Base-by-base conservation (phyloP, 768 basidiomycete genomes). In the Grammothele lineata region DNA sequence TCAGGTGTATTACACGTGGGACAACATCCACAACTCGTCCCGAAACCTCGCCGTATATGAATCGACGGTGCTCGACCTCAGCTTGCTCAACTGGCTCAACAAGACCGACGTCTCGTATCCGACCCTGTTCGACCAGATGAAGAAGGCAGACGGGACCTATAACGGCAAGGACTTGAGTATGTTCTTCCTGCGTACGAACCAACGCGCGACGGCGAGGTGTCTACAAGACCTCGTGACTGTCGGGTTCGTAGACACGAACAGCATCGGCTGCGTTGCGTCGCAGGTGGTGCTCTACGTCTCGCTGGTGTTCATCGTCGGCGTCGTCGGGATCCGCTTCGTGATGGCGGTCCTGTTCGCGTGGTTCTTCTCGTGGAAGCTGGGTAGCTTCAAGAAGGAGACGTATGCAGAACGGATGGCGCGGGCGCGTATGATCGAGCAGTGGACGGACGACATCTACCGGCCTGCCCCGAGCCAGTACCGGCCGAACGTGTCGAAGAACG, bases 331-430 rank as follows among this genome's bases (percentile, higher is more conserved):
- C 64, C 89, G 92, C 27, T 99, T 98, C 70, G 72, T 78, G 57
- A 95, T 98, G 92, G 96, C 96, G 38, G 89, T 96, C 61, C 75
- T 95, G 64, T 99, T 98, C 68, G 78, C 88, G 21, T 99, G 96
- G 96, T 98, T 97, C 78, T 87, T 90, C 65, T 92, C 88, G n/a
- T 92, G 89, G 85, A 83, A 83, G 59, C 75, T 99, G 34, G 96
- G 96, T 39, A 87, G 89, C 54, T 98, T 95, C 76, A 86, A 87
- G 52, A 77, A 80, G 32, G 96, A 99, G 69, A 91, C 92, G 14
- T 92, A 93, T 62, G 85, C 90, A 62, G 81, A 98, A 62, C 80
- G 94, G 12, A 92, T 92, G 83, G 81, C 83, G 51, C 84, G 95
- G 19, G 83, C 87, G 2, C 78, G 80, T 19, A 90, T 92, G 64